Evolutionary conservation across 1,284 basidiomycete species (phyloP), one percentile per base, ranked within the genome.

Genomic region (Rhizopogon parksii): DNA sequence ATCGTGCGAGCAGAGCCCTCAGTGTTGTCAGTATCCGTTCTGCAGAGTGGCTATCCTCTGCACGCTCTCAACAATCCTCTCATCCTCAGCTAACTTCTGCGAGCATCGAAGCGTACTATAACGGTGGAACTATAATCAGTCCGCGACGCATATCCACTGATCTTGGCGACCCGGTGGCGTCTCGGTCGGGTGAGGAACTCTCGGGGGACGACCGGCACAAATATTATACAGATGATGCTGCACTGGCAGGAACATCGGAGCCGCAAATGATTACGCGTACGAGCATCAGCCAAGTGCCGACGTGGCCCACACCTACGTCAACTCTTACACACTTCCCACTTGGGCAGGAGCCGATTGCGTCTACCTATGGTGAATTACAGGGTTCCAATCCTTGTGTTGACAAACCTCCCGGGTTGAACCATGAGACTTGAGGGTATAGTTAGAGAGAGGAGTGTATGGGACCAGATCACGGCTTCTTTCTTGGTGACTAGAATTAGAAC

Each of bases 281-380:
- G 46, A 77, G 67, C 53, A 61, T 73, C 36, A 74, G 76, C 1
- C 69, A 59, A 30, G 74, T 64, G 24, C 68, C 72, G 3, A 64
- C 62, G 47, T 66, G 62, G 51, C 58, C 52, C 4, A 74, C 71
- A 24, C 75, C 71, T 4, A 54, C 58, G 7, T 68, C 68, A 9
- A 61, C 61, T 3, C 61, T 45, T 21, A 51, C 59, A 12, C 51
- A 49, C 14, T 54, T 59, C 46, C 50, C 59, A 19, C 60, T 61
- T 38, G 64, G 56, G 8, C 69, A 68, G 63, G 49, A 58, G 71
- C 27, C 60, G 64, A 52, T 63, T 19, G 25, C 25, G 5, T 54
- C 40, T 8, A 37, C 32, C 17, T 42, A 50, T 21, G 50, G 21
- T 7, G 46, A 34, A 24, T 38, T 35, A 38, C 36, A 27, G 2